Evolutionary conservation across 2,329 filamentous ascomycete genomes (phyloP), one percentile per base, ranked within the genome.

Genomic region (Gnomoniopsis smithogilvyi): DNA sequence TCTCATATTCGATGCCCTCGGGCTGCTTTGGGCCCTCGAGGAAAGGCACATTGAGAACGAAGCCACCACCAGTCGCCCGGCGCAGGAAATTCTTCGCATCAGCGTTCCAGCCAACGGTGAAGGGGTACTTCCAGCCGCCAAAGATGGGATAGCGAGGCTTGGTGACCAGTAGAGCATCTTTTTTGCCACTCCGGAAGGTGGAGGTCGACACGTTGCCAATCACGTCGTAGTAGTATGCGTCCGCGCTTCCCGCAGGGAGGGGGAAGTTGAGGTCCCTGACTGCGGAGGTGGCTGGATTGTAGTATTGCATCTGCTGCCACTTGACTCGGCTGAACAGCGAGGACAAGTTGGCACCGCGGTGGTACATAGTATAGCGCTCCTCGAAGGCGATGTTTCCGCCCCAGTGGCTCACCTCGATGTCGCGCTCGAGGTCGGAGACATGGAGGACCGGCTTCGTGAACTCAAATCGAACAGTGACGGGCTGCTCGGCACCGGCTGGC

Each of bases 201-300:
- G 92, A 96, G 1, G 95, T 99, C 30, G 93, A 96, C 33, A 99
- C 92, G 70, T 99, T 99, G 66, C 95, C 95, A 69, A 99, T 96
- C 67, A 92, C 90, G 72, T 99, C 95, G 53, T 89, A 93, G 75
- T 95, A 99, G 81, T 99, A 99, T 6, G 94, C 85, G 69, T 97
- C 91, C 56, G 86, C 82, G 63, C 90, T 92, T 64, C 94, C 92
- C 17, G 88, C 81, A 54, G 84, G 85, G 54, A 99, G 84, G 15
- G 92, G 90, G 68, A 96, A 87, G 64, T 84, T 87, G 62, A 99
- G 76, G 70, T 92, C 89, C 73, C 89, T 93, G 63, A 98, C 81
- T 1, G 95, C 93, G 33, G 85, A 86, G 8, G 85, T 89, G 14
- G 85, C 80, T n/a, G 89, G 86, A 73, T 88, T 90, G 78, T 90